These are phyloP conservation scores for Phialemonium atrogriseum DNA, from an alignment of 2,329 filamentous ascomycete species.

Conservation along the genomic window DNA sequence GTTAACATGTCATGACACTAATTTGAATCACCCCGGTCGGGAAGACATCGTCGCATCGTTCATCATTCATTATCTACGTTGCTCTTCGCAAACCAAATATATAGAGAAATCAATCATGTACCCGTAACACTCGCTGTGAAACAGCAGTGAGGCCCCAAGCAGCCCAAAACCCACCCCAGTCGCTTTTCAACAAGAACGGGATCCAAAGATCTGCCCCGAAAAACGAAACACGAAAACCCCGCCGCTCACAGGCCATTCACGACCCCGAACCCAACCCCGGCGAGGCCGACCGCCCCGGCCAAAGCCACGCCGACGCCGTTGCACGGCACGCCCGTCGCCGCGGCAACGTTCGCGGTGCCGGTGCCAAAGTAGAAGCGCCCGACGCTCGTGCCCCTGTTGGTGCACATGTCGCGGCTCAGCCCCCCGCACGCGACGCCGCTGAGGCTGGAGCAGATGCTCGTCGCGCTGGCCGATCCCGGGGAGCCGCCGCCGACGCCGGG, in stretches of 20 bases:
- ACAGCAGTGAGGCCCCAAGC: too few relatives aligned
- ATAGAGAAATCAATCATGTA: too few relatives aligned
- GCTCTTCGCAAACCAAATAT: too few relatives aligned
- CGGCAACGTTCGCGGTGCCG: constrained; percentile 13
- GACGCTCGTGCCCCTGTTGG: constrained; percentile 13
- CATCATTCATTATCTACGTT: too few relatives aligned
- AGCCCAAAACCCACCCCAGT: too few relatives aligned
- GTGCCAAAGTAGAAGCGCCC: constrained; percentile 18
- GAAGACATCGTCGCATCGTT: too few relatives aligned
- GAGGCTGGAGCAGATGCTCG: constrained; percentile 46
- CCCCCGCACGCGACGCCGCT: constrained; percentile 43
- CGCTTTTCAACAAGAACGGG: too few relatives aligned
- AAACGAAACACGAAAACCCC: too few relatives aligned
- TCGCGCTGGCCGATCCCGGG: constrained; percentile 32
- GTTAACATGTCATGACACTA: too few relatives aligned
- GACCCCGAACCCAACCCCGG: constrained; percentile 1
- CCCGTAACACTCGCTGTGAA: too few relatives aligned
- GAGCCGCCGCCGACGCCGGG: constrained; percentile 26
- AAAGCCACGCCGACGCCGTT: neutral
- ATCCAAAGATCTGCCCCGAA: too few relatives aligned
- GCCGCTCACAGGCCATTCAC: constrained; percentile 1
- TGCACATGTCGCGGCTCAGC: constrained; percentile 32
- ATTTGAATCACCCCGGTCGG: too few relatives aligned
- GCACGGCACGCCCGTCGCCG: constrained; percentile 5
- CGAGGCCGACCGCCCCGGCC: neutral